Percentiles rank a stretch among this genome's conserved stretches.
These are phyloP conservation scores for Trichoderma hamatum DNA, from an alignment of 2,329 filamentous ascomycete genomes.

Conservation along the genomic window DNA sequence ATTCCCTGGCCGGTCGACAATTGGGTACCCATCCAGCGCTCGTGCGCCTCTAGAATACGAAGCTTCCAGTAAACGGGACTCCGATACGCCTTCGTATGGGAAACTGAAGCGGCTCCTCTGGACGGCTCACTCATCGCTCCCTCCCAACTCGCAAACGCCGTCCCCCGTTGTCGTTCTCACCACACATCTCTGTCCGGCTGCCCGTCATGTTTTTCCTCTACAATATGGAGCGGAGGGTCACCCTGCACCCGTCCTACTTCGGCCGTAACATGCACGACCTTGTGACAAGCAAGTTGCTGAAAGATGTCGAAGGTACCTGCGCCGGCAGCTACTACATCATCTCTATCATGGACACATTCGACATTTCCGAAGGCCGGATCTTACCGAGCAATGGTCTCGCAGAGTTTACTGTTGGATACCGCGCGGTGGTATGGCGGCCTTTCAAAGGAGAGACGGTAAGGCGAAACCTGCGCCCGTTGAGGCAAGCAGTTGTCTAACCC, in stretches of 20 bases:
- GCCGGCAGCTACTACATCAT: constrained; percentile 97
- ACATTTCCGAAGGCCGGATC: constrained; percentile 91
- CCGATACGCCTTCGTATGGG: neutral
- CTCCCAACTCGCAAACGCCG: neutral
- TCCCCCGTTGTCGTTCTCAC: neutral
- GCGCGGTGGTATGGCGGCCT: constrained; percentile 94
- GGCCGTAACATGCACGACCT: constrained; percentile 90
- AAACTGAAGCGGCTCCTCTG: neutral
- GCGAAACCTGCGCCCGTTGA: constrained; percentile 28
- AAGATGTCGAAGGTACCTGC: constrained; percentile 93
- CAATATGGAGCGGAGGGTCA: constrained; percentile 92
- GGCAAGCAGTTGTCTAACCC: constrained; percentile 37
- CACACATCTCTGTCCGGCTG: constrained; percentile 23
- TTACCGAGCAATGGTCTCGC: constrained; percentile 89
- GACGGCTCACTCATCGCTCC: neutral
- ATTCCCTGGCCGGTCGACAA: neutral
- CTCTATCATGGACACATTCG: constrained; percentile 94
- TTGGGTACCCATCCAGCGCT: neutral
- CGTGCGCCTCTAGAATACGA: neutral
- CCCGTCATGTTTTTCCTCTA: constrained; percentile 93
- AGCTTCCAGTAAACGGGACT: neutral
- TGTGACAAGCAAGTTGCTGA: constrained; percentile 84
- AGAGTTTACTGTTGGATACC: constrained; percentile 92
- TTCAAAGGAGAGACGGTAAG: constrained; percentile 97
- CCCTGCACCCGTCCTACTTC: constrained; percentile 96